Evolutionary conservation across 345 rosid genomes (phyloP), one percentile per base, ranked within the genome.

Genomic region (Crucihimalaya himalaica): DNA sequence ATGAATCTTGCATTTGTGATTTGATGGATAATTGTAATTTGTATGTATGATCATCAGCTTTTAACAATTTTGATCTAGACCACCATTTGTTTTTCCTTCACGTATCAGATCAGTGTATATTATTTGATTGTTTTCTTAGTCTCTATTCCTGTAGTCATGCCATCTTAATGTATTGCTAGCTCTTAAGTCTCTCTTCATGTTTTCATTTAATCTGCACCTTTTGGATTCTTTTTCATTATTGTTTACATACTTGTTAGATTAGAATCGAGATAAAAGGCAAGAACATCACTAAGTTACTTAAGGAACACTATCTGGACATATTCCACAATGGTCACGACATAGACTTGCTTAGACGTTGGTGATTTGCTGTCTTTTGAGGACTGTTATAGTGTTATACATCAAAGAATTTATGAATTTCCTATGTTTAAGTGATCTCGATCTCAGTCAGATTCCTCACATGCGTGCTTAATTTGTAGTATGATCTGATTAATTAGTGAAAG

Each of bases 361-460:
- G 52, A 65, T 73, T 73, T 34, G 71, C 23, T 63, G 25, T 10
- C 46, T 50, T 72, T 28, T 0, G 37, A 63, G 31, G 34, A 72
- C 23, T n/a, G n/a, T n/a, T n/a, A n/a, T n/a, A n/a, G n/a, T 53
- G 46, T 42, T 53, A 61, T 20, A 11, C 42, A 20, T 40, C 34
- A 21, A 7, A 62, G 27, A n/a, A n/a, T n/a, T n/a, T n/a, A n/a
- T n/a, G n/a, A n/a, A n/a, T n/a, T n/a, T n/a, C n/a, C n/a, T n/a
- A n/a, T n/a, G n/a, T n/a, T n/a, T n/a, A n/a, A n/a, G n/a, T n/a
- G n/a, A n/a, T 52, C 14, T 42, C 32, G 55, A 54, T 53, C 34
- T 72, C 20, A 16, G 34, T n/a, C n/a, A n/a, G n/a, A 53, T 15
- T 46, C 51, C 18, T 50, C 52, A 62, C 32, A 27, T 72, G 60